phyloP scores from a whole-genome alignment of 2,329 filamentous ascomycete species.

The Triangularia setosa region DNA sequence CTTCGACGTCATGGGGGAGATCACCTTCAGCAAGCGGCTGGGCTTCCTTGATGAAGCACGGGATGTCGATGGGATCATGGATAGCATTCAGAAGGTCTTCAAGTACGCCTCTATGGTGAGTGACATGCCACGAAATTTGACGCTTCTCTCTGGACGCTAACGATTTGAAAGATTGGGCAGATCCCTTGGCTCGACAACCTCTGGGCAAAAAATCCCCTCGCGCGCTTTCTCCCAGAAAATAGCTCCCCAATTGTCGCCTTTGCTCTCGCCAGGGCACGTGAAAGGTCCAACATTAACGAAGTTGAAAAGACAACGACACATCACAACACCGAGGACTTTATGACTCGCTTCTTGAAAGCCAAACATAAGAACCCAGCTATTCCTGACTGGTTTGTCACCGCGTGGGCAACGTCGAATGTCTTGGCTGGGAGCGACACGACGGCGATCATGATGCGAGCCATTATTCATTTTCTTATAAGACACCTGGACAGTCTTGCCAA shows the following conservation, averaged over 20 bases:
- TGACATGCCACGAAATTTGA: background rate
- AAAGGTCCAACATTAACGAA: conserved; percentile 8
- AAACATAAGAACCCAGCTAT: conserved; percentile 18
- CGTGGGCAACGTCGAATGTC: conserved; percentile 19
- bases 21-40: conserved; percentile 18
- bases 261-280: conserved; percentile 30
- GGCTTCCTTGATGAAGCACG: conserved; percentile 17
- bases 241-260: conserved; percentile 37
- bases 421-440: conserved; percentile 16
- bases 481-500: conserved; percentile 5
- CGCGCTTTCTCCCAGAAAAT: conserved; percentile 3
- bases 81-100: conserved; percentile 7
- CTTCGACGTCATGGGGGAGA: conserved; percentile 20
- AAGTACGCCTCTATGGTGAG: conserved; percentile 6
- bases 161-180: conserved; percentile 5
- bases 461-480: conserved; percentile 14
- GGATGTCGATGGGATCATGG: conserved; percentile 19
- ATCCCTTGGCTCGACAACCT: conserved; percentile 15
- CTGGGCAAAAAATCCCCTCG: conserved; percentile 13
- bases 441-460: conserved; percentile 10
- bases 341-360: conserved; percentile 15
- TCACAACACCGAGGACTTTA: conserved; percentile 13
- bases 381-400: conserved; percentile 9
- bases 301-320: background rate
- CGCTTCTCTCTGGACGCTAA: background rate